A percentile compares a stretch with the other conserved stretches of the same genome.
These are phyloP conservation scores for Santalum album DNA, from an alignment of 164 flowering plant species.

Conservation along the genomic window DNA sequence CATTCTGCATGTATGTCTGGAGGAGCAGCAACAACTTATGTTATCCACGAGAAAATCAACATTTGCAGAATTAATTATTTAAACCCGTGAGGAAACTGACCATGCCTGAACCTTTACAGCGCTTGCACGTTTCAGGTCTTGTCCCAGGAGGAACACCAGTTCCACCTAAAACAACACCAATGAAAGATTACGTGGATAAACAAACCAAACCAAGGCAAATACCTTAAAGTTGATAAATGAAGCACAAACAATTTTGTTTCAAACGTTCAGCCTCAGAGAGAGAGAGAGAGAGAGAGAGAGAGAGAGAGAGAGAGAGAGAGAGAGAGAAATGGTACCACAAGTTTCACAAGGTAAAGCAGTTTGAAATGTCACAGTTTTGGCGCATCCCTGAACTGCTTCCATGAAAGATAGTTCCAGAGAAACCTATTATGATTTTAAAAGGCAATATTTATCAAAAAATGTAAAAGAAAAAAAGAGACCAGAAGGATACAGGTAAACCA, in stretches of 20 bases:
- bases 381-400: constrained; percentile 98
- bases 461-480: neutral
- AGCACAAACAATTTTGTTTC: too few species aligned
- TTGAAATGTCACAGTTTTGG: constrained; percentile 62
- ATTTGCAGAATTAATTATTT: neutral
- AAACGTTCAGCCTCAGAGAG: too few species aligned
- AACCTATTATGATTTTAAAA: constrained; percentile 33
- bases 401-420: constrained; percentile 74
- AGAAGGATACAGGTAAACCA: neutral
- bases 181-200: too few species aligned
- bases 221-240: too few species aligned
- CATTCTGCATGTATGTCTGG: constrained; percentile 57
- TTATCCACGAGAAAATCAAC: constrained; percentile 2
- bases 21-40: constrained; percentile 7
- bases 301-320: neutral
- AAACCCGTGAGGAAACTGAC: constrained; percentile 27
- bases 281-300: too few species aligned
- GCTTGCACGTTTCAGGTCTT: constrained; percentile 71
- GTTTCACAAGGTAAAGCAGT: constrained; percentile 65
- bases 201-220: too few species aligned
- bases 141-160: constrained; percentile 97
- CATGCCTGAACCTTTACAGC: constrained; percentile 86
- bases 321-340: constrained; percentile 72
- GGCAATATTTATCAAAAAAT: neutral
- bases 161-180: constrained; percentile 50